Conservation (phyloP, 495 filamentous ascomycete genomes). For the Trichoderma reesei region DNA sequence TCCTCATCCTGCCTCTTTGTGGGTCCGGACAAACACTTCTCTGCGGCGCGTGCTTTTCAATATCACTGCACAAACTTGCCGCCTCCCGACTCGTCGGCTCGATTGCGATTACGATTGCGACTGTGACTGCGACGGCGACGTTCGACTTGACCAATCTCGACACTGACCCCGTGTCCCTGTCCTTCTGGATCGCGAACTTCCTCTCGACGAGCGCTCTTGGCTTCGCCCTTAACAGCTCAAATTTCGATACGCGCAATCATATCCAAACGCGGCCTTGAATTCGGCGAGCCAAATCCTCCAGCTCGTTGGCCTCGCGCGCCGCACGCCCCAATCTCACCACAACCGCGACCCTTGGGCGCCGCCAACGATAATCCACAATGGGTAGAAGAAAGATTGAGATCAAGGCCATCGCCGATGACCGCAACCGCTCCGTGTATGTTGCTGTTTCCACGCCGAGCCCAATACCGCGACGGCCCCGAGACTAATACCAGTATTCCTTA, state of each 20-base stretch:
- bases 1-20: neutral
- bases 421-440: constrained; percentile 96
- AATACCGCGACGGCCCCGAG: constrained; percentile 25
- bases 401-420: constrained; percentile 98
- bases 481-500: constrained; percentile 64
- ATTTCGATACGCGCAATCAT: neutral
- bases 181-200: neutral
- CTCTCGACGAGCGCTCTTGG: neutral
- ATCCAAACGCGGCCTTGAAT: neutral
- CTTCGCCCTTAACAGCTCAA: neutral
- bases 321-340: neutral
- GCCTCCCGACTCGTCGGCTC: neutral
- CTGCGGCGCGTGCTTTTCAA: constrained; percentile 3
- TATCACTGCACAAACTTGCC: neutral
- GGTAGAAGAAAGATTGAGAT: constrained; percentile 86
- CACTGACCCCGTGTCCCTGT: neutral
- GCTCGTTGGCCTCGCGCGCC: neutral
- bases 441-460: constrained; percentile 9
- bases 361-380: constrained; percentile 27
- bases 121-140: neutral
- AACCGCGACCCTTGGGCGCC: neutral
- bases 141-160: neutral
- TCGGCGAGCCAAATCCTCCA: neutral
- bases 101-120: neutral
- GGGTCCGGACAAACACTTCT: constrained; percentile 7